phyloP scores from a whole-genome alignment of 164 flowering plant species.

The Kalanchoe fedtschenkoi region DNA sequence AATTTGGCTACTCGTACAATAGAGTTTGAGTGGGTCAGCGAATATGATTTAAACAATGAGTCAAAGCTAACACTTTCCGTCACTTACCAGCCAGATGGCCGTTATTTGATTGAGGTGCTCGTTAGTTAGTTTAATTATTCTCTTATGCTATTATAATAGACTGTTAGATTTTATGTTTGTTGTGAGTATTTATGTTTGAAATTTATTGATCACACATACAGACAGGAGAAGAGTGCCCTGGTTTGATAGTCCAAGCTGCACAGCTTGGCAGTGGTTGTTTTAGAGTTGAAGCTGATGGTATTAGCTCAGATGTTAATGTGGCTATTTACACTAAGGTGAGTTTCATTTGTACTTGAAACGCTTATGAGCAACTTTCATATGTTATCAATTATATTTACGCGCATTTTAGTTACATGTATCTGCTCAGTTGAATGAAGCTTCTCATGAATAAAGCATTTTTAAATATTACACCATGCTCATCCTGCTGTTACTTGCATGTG shows the following conservation, averaged over 20 bases:
- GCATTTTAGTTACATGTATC: not conserved
- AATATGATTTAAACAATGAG: slow-evolving; percentile 18
- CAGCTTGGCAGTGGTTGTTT: slow-evolving; percentile 37
- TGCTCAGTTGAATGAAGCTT: not conserved
- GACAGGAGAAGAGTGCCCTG: slow-evolving; percentile 34
- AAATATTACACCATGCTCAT: not conserved
- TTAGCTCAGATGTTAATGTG: slow-evolving; percentile 39
- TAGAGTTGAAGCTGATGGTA: slow-evolving; percentile 62
- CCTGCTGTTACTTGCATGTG: not conserved
- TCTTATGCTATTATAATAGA: not conserved
- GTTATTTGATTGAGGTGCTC: slow-evolving; percentile 63
- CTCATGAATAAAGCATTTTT: not conserved
- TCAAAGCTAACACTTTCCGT: slow-evolving; percentile 27
- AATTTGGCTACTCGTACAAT: slow-evolving; percentile 50
- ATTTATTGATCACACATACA: slow-evolving; percentile 12
- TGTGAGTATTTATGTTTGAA: slow-evolving; percentile 4
- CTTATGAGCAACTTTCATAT: slow-evolving; percentile 2
- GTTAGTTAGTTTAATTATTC: not conserved
- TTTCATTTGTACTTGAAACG: slow-evolving; percentile 4
- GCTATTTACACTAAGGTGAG: slow-evolving; percentile 66
- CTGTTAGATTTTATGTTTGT: slow-evolving; percentile 4
- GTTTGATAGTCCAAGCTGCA: slow-evolving; percentile 36
- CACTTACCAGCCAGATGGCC: slow-evolving; percentile 57
- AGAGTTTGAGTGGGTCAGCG: slow-evolving; percentile 73
- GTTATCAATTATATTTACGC: not conserved